Conservation (phyloP, 2,329 filamentous ascomycete genomes). For the Ascochyta pisi region DNA sequence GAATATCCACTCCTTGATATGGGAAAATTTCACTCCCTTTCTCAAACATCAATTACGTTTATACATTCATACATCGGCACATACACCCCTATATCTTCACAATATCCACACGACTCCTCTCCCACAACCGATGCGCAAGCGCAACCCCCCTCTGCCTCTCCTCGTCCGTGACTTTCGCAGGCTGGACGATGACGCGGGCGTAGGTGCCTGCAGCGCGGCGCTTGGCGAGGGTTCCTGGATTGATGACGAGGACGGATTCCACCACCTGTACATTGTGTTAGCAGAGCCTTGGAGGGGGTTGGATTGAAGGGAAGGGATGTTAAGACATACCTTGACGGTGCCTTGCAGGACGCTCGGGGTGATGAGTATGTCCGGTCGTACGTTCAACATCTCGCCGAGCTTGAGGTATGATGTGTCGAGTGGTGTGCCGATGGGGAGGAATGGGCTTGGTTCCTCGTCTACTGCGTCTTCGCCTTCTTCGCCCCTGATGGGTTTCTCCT, state of each 20-base stretch:
- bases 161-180: conserved; percentile 65
- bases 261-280: conserved; percentile 70
- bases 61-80: neutral
- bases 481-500: conserved; percentile 54
- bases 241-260: conserved; percentile 87
- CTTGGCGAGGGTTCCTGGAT: conserved; percentile 88
- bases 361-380: conserved; percentile 83
- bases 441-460: conserved; percentile 56
- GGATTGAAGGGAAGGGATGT: neutral
- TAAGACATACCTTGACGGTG: conserved; percentile 77
- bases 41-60: no score
- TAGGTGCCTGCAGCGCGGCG: conserved; percentile 84
- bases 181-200: conserved; percentile 77
- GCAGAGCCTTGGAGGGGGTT: conserved; percentile 12
- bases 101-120: conserved; percentile 86
- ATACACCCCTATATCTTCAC: conserved; percentile 64
- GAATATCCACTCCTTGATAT: no score
- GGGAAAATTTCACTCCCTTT: neutral
- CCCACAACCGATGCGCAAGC: conserved; percentile 77
- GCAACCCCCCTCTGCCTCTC: conserved; percentile 62
- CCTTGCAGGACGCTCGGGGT: conserved; percentile 82
- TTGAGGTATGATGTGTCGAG: conserved; percentile 86
- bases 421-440: conserved; percentile 68
- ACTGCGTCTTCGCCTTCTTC: conserved; percentile 56
- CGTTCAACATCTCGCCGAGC: conserved; percentile 87